phyloP scores from a whole-genome alignment of 1,139 yeast genomes.

The Meyerozyma athensensis region DNA sequence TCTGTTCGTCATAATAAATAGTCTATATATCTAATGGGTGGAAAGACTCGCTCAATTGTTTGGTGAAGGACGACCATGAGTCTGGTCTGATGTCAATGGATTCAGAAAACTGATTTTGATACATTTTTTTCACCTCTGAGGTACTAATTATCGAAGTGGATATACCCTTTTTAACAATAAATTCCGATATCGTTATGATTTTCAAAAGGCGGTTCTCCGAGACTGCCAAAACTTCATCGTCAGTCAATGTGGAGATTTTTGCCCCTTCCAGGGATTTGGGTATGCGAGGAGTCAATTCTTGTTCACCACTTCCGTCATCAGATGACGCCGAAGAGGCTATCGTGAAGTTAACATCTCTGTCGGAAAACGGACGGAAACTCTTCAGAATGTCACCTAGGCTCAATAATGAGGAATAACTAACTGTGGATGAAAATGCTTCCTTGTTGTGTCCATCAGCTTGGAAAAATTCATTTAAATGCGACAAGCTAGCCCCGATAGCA shows the following conservation, averaged over 20 bases:
- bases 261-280: neutral
- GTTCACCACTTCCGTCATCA: neutral
- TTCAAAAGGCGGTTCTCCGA: conserved; percentile 7
- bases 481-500: conserved; percentile 63
- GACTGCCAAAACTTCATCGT: conserved; percentile 8
- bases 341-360: conserved; percentile 5
- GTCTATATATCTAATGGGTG: neutral
- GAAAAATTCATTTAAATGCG: conserved; percentile 30
- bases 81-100: neutral
- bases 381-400: conserved; percentile 25
- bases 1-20: neutral
- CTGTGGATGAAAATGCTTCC: conserved; percentile 11
- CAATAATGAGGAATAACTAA: conserved; percentile 26
- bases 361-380: conserved; percentile 10
- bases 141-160: neutral
- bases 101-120: neutral
- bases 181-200: neutral
- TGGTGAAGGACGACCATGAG: neutral
- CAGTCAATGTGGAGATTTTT: conserved; percentile 2
- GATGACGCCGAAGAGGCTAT: conserved; percentile 2
- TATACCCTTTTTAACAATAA: neutral
- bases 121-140: neutral
- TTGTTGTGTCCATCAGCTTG: conserved; percentile 5
- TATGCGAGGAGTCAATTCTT: neutral
- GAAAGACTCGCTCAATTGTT: neutral